Percentiles rank a stretch among this genome's conserved stretches.
Evolutionary conservation across 1,139 yeast genomes (phyloP).

Genomic region (Yamadazyma conglobata): DNA sequence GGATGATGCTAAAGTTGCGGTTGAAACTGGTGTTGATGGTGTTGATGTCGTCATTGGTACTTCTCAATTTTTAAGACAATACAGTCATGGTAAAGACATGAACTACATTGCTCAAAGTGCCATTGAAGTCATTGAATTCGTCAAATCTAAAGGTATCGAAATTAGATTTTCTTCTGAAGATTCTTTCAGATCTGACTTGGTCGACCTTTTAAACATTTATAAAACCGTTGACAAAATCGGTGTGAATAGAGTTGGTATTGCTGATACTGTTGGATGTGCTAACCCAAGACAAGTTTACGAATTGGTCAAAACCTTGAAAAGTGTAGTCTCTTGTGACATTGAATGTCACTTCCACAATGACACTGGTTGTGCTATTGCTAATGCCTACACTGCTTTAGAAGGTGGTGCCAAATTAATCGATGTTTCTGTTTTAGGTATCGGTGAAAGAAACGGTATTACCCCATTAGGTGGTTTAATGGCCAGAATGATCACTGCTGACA

Average conservation of each 20-base stretch:
- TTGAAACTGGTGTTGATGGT: conserved; percentile 60
- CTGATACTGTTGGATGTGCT: conserved; percentile 62
- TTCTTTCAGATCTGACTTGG: conserved; percentile 56
- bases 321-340: conserved; percentile 54
- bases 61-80: conserved; percentile 50
- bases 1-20: conserved; percentile 58
- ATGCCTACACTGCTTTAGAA: conserved; percentile 58
- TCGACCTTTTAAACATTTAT: conserved; percentile 53
- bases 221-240: conserved; percentile 58
- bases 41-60: conserved; percentile 60
- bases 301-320: conserved; percentile 53
- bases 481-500: conserved; percentile 58
- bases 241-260: conserved; percentile 58
- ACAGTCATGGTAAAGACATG: conserved; percentile 56
- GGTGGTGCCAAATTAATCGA: conserved; percentile 60
- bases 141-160: conserved; percentile 56
- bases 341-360: conserved; percentile 62
- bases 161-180: conserved; percentile 57
- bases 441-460: conserved; percentile 60
- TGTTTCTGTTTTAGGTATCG: conserved; percentile 56
- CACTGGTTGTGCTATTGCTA: conserved; percentile 61
- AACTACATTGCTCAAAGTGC: conserved; percentile 50
- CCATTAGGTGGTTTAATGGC: conserved; percentile 64
- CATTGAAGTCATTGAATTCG: conserved; percentile 54
- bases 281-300: conserved; percentile 61